phyloP scores from a whole-genome alignment of 345 rosid genomes.

The Dimocarpus longan region DNA sequence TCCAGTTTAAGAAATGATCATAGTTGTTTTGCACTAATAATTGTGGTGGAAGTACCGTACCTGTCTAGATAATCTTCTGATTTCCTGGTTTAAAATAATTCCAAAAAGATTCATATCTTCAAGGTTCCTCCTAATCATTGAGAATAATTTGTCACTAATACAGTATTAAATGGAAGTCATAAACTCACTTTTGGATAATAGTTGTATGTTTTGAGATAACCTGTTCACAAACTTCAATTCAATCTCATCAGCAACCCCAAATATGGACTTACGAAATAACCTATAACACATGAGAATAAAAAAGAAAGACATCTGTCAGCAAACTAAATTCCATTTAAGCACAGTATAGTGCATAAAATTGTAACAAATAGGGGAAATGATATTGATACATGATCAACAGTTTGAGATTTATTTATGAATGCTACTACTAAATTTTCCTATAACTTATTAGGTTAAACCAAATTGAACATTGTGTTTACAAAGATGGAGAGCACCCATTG shows the following conservation, averaged over 20 bases:
- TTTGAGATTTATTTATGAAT: background rate
- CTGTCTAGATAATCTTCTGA: constrained; percentile 86
- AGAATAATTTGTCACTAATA: constrained; percentile 21
- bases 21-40: background rate
- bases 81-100: constrained; percentile 93
- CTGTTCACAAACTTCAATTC: constrained; percentile 95
- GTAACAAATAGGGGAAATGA: background rate
- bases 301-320: constrained; percentile 10
- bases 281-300: constrained; percentile 37
- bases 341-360: background rate
- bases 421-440: background rate
- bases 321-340: background rate
- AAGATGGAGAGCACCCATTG: background rate
- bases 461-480: background rate
- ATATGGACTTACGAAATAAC: constrained; percentile 89
- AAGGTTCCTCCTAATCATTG: constrained; percentile 65
- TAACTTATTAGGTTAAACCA: background rate
- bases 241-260: constrained; percentile 96
- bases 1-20: background rate
- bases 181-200: background rate
- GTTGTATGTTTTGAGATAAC: constrained; percentile 33
- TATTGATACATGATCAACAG: background rate
- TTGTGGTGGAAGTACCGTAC: constrained; percentile 28
- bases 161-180: constrained; percentile 7
- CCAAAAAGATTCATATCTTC: constrained; percentile 88